These are phyloP conservation scores for Magnolia officinalis DNA, from an alignment of 164 flowering plant species.

Conservation along the genomic window DNA sequence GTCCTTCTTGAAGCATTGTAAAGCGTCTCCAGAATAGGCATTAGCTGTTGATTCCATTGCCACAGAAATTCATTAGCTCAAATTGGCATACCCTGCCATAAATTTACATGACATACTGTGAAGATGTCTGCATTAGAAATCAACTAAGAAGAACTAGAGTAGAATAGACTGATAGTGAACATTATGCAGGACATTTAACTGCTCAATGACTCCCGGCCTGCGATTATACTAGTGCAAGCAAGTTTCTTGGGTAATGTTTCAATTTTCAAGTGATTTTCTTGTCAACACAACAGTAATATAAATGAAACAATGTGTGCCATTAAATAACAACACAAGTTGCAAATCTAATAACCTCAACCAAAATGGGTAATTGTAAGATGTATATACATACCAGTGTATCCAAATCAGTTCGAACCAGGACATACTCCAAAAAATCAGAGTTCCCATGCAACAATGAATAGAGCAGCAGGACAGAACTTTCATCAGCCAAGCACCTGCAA, in stretches of 20 bases:
- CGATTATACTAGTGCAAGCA: neutral
- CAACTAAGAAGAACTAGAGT: neutral
- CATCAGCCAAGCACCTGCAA: slow-evolving; percentile 86
- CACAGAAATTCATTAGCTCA: slow-evolving; percentile 4
- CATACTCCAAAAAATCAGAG: slow-evolving; percentile 89
- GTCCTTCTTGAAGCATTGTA: slow-evolving; percentile 86
- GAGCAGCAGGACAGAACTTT: slow-evolving; percentile 70
- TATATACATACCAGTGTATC: slow-evolving; percentile 87
- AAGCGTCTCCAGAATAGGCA: slow-evolving; percentile 88
- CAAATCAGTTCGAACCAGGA: slow-evolving; percentile 93
- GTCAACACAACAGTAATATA: too few relatives aligned
- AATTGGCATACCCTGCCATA: neutral
- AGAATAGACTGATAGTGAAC: neutral
- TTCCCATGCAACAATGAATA: slow-evolving; percentile 91
- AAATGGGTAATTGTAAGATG: neutral
- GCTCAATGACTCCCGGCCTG: neutral
- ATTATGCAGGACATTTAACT: neutral
- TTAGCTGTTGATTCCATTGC: slow-evolving; percentile 50
- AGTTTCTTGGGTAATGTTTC: neutral
- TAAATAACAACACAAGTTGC: neutral
- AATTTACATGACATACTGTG: neutral
- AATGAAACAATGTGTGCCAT: neutral
- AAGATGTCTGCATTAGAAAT: neutral
- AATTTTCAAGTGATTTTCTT: neutral
- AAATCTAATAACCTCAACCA: neutral